Evolutionary conservation across 2,329 filamentous ascomycete genomes (phyloP).

Genomic region (Pseudocercospora fuligena): DNA sequence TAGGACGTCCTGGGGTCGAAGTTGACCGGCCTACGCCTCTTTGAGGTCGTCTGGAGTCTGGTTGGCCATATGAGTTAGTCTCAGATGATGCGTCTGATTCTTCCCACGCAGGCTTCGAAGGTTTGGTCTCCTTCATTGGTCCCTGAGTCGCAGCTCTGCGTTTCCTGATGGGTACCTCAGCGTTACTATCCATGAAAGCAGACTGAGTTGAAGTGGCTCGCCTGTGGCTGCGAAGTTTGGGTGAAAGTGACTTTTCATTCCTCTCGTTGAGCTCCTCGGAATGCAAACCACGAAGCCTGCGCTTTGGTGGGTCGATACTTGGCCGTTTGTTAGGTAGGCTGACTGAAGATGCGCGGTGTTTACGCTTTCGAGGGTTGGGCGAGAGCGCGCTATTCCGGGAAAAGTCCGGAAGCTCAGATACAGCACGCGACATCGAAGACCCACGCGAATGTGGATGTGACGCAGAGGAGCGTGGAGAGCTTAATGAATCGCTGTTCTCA

Average conservation of each 20-base stretch:
- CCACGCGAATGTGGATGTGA: conserved; percentile 29
- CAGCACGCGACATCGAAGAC: conserved; percentile 36
- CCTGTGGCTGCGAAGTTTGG: conserved; percentile 62
- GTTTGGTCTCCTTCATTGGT: conserved; percentile 39
- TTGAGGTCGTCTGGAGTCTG: conserved; percentile 62
- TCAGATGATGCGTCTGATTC: conserved; percentile 62
- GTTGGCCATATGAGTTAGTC: conserved; percentile 61
- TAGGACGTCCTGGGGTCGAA: conserved; percentile 54
- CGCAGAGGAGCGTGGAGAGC: conserved; percentile 37
- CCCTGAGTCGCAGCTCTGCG: conserved; percentile 58
- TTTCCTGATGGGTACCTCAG: conserved; percentile 33
- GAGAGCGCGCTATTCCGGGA: conserved; percentile 31
- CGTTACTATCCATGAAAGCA: conserved; percentile 59
- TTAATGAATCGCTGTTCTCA: conserved; percentile 39
- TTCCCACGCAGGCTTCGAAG: conserved; percentile 56
- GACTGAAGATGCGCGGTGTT: conserved; percentile 43
- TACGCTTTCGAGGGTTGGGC: conserved; percentile 44
- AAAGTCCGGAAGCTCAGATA: conserved; percentile 36
- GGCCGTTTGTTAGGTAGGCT: conserved; percentile 40
- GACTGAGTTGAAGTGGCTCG: conserved; percentile 69
- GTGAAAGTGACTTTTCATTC: conserved; percentile 62
- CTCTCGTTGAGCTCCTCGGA: conserved; percentile 33
- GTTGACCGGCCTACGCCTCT: conserved; percentile 57
- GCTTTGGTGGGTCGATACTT: conserved; percentile 36
- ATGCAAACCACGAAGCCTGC: conserved; percentile 35